Evolutionary conservation across 2,329 filamentous ascomycete genomes (phyloP).

Genomic region (Tolypocladium guangdongense): DNA sequence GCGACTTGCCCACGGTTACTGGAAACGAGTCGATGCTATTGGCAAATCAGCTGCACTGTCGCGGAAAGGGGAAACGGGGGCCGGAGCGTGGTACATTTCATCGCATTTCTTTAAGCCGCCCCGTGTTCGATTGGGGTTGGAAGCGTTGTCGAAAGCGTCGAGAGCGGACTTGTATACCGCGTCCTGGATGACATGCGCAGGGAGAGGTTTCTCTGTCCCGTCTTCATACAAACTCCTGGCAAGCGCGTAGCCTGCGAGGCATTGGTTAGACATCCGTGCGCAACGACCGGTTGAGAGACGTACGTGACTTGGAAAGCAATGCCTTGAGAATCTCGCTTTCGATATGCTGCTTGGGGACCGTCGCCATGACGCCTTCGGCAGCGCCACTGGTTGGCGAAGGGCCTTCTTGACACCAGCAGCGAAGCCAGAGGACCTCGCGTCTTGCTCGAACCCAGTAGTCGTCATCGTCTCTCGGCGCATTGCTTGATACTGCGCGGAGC

Average conservation of each 20-base stretch:
- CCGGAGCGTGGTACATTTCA: conserved; percentile 47
- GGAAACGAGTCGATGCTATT: conserved; percentile 54
- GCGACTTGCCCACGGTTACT: conserved; percentile 39
- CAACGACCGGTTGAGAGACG: conserved; percentile 16
- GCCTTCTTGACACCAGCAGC: conserved; percentile 52
- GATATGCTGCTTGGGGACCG: conserved; percentile 47
- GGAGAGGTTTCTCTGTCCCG: conserved; percentile 35
- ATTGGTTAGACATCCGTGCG: conserved; percentile 2
- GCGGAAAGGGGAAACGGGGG: conserved; percentile 16
- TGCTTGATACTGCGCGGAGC: conserved; percentile 40
- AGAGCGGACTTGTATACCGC: conserved; percentile 54
- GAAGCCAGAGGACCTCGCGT: conserved; percentile 60
- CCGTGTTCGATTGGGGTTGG: conserved; percentile 66
- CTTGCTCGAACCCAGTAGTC: conserved; percentile 51
- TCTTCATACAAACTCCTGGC: conserved; percentile 52
- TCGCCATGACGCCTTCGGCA: conserved; percentile 52
- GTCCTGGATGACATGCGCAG: conserved; percentile 40
- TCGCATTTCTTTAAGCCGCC: conserved; percentile 69
- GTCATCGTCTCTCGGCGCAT: conserved; percentile 48
- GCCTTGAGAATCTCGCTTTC: conserved; percentile 63
- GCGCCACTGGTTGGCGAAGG: conserved; percentile 19
- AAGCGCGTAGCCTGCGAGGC: conserved; percentile 44
- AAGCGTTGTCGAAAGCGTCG: conserved; percentile 68
- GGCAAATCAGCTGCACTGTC: background rate
- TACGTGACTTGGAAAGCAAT: conserved; percentile 51